A percentile compares a stretch with the other conserved stretches of the same genome.
Conservation (phyloP, 2,329 filamentous ascomycete species). For the Alternaria alternata region DNA sequence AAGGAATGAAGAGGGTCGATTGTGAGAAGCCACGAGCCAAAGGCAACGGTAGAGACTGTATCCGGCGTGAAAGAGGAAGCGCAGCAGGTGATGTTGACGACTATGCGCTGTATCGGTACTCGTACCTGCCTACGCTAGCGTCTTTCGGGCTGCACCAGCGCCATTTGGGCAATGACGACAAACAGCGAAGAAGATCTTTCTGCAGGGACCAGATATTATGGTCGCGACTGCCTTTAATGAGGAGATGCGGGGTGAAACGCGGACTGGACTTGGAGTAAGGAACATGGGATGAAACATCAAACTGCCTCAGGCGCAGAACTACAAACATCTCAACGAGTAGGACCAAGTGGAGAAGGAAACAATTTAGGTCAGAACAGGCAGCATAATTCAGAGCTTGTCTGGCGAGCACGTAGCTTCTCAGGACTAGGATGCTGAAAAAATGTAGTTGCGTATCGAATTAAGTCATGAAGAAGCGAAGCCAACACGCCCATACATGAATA, state of each 20-base stretch:
- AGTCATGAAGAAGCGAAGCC: neutral
- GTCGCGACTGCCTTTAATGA: constrained; percentile 23
- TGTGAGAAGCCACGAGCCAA: constrained; percentile 23
- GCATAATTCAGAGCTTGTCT: neutral
- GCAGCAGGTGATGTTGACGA: constrained; percentile 23
- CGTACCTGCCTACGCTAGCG: constrained; percentile 14
- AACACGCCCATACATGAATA: neutral
- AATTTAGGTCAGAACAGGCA: neutral
- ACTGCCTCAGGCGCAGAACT: constrained; percentile 20
- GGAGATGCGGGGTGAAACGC: constrained; percentile 29
- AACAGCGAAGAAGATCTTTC: constrained; percentile 13
- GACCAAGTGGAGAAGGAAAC: constrained; percentile 1
- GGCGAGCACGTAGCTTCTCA: neutral
- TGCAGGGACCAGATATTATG: constrained; percentile 10
- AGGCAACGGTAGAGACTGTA: constrained; percentile 30
- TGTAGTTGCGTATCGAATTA: neutral
- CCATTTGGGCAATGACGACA: constrained; percentile 21
- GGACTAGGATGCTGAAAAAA: neutral
- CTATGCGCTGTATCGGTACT: constrained; percentile 22
- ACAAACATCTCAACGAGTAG: constrained; percentile 7
- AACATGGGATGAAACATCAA: constrained; percentile 32
- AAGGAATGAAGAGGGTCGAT: constrained; percentile 30
- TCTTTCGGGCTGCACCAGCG: constrained; percentile 23
- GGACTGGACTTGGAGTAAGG: constrained; percentile 22
- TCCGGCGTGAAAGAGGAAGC: constrained; percentile 19